Evolutionary conservation across 169 alveolate species (phyloP).

Genomic region (Neospora caninum): DNA sequence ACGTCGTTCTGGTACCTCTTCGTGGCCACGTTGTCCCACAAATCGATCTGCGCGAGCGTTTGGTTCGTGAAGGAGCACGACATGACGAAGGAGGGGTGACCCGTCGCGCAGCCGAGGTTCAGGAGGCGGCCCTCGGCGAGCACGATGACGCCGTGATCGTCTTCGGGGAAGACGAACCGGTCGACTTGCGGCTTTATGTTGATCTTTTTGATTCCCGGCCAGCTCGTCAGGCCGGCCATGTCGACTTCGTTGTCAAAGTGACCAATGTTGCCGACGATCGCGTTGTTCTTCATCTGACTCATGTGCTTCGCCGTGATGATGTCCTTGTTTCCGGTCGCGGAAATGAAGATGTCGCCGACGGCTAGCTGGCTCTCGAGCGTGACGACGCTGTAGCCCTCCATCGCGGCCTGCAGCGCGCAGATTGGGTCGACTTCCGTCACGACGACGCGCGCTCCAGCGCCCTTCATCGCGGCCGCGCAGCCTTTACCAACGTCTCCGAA

Average conservation of each 20-base stretch:
- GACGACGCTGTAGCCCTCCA: conserved; percentile 97
- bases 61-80: conserved; percentile 97
- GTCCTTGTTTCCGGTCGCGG: conserved; percentile 96
- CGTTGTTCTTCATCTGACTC: conserved; percentile 97
- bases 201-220: conserved; percentile 87
- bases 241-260: conserved; percentile 98
- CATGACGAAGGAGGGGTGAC: conserved; percentile 99
- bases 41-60: conserved; percentile 89
- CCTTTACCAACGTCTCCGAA: conserved; percentile 99
- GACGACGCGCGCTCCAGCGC: conserved; percentile 96
- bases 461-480: conserved; percentile 96
- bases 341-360: conserved; percentile 95
- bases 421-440: conserved; percentile 98
- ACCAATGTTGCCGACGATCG: conserved; percentile 91
- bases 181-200: conserved; percentile 95
- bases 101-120: conserved; percentile 99
- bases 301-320: conserved; percentile 94
- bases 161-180: conserved; percentile 76
- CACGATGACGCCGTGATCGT: conserved; percentile 92
- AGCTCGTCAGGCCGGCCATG: conserved; percentile 88
- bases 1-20: conserved; percentile 82
- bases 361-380: conserved; percentile 90
- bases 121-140: conserved; percentile 97
- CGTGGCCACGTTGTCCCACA: conserved; percentile 84
- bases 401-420: conserved; percentile 95